phyloP scores from a whole-genome alignment of 768 basidiomycete species.

The Boletus tomentosulus region DNA sequence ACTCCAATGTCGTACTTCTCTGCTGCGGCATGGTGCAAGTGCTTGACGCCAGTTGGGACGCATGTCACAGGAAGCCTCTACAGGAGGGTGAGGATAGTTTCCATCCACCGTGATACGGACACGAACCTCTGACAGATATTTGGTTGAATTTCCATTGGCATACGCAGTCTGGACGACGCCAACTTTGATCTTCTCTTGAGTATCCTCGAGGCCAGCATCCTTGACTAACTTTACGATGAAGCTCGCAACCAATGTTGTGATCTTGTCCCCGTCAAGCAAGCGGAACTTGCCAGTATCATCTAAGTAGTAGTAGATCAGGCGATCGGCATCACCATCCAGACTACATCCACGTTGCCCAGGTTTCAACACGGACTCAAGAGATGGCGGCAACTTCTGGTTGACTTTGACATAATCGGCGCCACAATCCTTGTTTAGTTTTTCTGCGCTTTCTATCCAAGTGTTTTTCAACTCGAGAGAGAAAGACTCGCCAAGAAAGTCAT shows the following conservation, averaged over 20 bases:
- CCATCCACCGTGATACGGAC: neutral
- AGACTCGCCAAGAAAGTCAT: conserved; percentile 52
- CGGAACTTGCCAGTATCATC: conserved; percentile 76
- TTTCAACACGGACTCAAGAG: conserved; percentile 55
- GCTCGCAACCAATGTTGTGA: conserved; percentile 87
- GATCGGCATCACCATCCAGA: conserved; percentile 96
- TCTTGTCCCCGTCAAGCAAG: conserved; percentile 98
- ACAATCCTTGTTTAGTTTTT: conserved; percentile 79
- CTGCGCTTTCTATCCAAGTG: conserved; percentile 55
- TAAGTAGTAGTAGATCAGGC: conserved; percentile 92
- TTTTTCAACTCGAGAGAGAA: conserved; percentile 70
- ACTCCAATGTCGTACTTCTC: conserved; percentile 91
- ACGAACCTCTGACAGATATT: conserved; percentile 77
- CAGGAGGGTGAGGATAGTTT: conserved; percentile 5
- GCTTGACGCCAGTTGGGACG: conserved; percentile 95
- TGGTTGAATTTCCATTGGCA: conserved; percentile 95
- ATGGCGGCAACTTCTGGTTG: conserved; percentile 78
- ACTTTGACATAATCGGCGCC: conserved; percentile 99
- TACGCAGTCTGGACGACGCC: conserved; percentile 99
- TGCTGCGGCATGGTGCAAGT: conserved; percentile 96
- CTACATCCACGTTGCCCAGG: conserved; percentile 85
- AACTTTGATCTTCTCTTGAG: conserved; percentile 57
- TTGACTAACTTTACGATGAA: conserved; percentile 91
- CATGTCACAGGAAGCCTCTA: conserved; percentile 93
- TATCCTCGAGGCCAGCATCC: conserved; percentile 70